Evolutionary conservation across 1,139 yeast genomes (phyloP), one percentile per base, ranked within the genome.

Genomic region (Geotrichum macrosporum): DNA sequence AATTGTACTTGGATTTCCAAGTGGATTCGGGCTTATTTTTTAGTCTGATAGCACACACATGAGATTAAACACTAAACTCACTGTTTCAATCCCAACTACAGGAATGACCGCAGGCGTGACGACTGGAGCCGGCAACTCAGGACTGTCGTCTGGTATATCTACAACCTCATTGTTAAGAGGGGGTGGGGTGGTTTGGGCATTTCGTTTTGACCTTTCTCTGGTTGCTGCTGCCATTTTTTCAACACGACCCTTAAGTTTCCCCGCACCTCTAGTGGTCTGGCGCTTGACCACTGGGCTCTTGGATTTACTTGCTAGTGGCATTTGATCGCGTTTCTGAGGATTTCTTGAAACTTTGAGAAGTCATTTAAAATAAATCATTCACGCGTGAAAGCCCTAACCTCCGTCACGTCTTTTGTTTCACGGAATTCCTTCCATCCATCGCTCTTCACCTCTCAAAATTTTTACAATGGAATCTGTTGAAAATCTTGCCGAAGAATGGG

Each of bases 401-500:
- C 32, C n/a, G n/a, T n/a, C n/a, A n/a, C n/a, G n/a, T n/a, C n/a
- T n/a, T n/a, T n/a, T n/a, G n/a, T n/a, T n/a, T n/a, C n/a, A n/a
- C n/a, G n/a, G n/a, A n/a, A n/a, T n/a, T n/a, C n/a, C n/a, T n/a
- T n/a, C n/a, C n/a, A n/a, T n/a, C n/a, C n/a, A n/a, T n/a, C n/a
- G n/a, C n/a, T n/a, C n/a, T n/a, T 4, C 29, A 30, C 31, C 21
- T 3, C 16, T 12, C 9, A 16, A 30, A 12, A n/a, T n/a, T n/a
- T 13, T n/a, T 12, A 22, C 16, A 15, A 41, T 43, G 51, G 38
- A 35, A 12, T 22, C 45, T 12, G 31, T 48, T 27, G 47, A 48
- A 38, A 40, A 45, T 33, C 34, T 49, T 6, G 55, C 88, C 1
- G 84, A 80, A 53, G 63, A 72, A 13, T 84, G 92, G 92, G 81